These are phyloP conservation scores for Kwoniella heveanensis DNA, from an alignment of 768 basidiomycete species.

Conservation along the genomic window DNA sequence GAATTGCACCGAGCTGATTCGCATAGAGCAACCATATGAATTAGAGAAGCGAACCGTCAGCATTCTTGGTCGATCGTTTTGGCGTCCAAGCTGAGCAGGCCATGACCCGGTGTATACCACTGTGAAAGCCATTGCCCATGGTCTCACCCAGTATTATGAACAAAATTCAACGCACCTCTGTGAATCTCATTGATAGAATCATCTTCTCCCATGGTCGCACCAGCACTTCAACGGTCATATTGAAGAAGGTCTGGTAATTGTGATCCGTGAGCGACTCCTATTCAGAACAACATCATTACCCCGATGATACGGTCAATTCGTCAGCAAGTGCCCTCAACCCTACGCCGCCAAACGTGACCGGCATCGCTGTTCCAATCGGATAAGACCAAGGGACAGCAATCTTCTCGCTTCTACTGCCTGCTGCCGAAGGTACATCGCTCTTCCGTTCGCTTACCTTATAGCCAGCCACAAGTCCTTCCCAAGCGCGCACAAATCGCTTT, in stretches of 20 bases:
- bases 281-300: constrained; percentile 5
- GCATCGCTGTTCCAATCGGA: too few species aligned
- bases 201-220: constrained; percentile 96
- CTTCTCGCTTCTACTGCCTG: too few species aligned
- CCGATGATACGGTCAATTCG: too few species aligned
- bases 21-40: too few species aligned
- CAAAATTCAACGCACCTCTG: constrained; percentile 73
- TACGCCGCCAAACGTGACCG: too few species aligned
- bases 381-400: too few species aligned
- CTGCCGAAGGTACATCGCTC: too few species aligned
- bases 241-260: constrained; percentile 85
- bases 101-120: too few species aligned
- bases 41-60: constrained; percentile 13
- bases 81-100: too few species aligned
- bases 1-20: constrained; percentile 96
- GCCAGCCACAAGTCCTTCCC: constrained; percentile 82
- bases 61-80: background rate
- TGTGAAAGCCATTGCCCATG: too few species aligned
- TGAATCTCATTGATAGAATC: constrained; percentile 75
- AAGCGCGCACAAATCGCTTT: constrained; percentile 85
- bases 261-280: constrained; percentile 84
- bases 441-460: constrained; percentile 67
- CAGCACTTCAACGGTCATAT: constrained; percentile 78
- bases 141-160: too few species aligned
- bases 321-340: background rate